Conservation (phyloP, 2,329 filamentous ascomycete genomes). For the Zalaria obscura region DNA sequence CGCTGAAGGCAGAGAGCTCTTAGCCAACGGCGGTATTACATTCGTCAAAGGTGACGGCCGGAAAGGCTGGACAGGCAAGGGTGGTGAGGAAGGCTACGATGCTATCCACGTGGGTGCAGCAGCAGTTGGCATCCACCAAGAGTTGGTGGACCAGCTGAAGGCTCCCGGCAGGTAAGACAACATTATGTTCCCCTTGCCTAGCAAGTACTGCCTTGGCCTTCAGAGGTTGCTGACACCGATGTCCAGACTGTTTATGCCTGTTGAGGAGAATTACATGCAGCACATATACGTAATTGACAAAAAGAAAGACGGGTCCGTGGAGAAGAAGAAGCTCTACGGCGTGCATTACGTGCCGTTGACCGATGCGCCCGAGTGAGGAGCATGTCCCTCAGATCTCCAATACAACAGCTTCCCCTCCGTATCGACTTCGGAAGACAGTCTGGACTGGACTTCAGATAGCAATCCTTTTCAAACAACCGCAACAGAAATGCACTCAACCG, state of each 20-base stretch:
- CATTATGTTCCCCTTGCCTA: not conserved
- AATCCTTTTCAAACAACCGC: too few relatives aligned
- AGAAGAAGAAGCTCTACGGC: slow-evolving; percentile 48
- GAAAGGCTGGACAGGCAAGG: slow-evolving; percentile 30
- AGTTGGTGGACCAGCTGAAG: slow-evolving; percentile 63
- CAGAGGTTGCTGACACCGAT: slow-evolving; percentile 4
- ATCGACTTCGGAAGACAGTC: too few relatives aligned
- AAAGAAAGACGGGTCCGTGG: slow-evolving; percentile 47
- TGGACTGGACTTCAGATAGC: too few relatives aligned
- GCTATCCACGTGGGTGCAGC: slow-evolving; percentile 92
- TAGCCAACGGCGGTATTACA: slow-evolving; percentile 48
- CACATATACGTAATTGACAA: slow-evolving; percentile 65
- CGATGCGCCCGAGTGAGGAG: slow-evolving; percentile 34
- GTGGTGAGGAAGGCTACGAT: slow-evolving; percentile 53
- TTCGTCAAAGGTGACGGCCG: slow-evolving; percentile 60
- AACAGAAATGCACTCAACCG: too few relatives aligned
- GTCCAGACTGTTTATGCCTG: slow-evolving; percentile 58
- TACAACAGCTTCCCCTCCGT: too few relatives aligned
- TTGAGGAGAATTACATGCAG: slow-evolving; percentile 43
- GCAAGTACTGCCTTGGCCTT: not conserved
- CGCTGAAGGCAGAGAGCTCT: slow-evolving; percentile 34
- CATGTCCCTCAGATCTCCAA: too few relatives aligned
- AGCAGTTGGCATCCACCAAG: slow-evolving; percentile 56
- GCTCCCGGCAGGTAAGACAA: slow-evolving; percentile 49
- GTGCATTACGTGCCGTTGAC: slow-evolving; percentile 69